phyloP scores from a whole-genome alignment of 441 rosid genomes.

The Populus hybrid region DNA sequence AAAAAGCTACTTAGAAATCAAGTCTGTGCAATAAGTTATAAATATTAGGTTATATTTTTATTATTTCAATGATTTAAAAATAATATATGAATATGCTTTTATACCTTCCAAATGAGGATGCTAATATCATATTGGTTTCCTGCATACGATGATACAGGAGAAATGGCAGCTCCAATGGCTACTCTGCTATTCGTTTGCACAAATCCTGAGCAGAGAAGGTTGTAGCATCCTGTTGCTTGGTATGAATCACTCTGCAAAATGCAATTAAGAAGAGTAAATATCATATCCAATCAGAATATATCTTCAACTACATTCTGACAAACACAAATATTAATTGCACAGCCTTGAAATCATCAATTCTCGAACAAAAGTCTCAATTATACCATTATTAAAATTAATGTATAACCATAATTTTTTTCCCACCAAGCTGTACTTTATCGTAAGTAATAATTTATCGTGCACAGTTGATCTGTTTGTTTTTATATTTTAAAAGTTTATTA shows the following conservation, averaged over 20 bases:
- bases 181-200: conserved; percentile 85
- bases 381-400: background rate
- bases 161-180: conserved; percentile 95
- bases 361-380: too few relatives aligned
- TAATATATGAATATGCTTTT: background rate
- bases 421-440: too few relatives aligned
- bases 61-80: too few relatives aligned
- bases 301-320: too few relatives aligned
- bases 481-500: too few relatives aligned
- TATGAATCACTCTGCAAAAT: conserved; percentile 84
- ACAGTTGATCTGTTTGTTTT: too few relatives aligned
- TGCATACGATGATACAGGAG: conserved; percentile 72
- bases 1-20: background rate
- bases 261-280: background rate
- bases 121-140: conserved; percentile 81
- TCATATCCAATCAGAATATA: background rate
- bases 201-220: conserved; percentile 88
- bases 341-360: background rate
- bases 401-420: too few relatives aligned
- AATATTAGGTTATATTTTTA: background rate
- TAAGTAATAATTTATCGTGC: too few relatives aligned
- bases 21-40: background rate
- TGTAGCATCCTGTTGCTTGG: conserved; percentile 97
- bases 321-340: too few relatives aligned
- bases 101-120: conserved; percentile 94